Base-by-base conservation (phyloP, 2,329 filamentous ascomycete genomes). In the Mollisiaceae sp. region DNA sequence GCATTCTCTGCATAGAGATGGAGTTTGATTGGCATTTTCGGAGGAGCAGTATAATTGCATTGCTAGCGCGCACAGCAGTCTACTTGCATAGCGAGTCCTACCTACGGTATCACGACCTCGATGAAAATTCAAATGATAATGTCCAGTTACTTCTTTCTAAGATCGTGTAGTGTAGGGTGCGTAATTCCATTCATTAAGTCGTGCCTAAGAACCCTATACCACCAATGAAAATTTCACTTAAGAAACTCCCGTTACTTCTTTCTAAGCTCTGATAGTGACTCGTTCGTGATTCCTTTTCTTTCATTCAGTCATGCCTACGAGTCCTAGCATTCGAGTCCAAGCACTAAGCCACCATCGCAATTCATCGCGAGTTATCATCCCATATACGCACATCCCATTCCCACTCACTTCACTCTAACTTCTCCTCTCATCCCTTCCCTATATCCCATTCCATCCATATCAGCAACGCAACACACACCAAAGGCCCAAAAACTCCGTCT, bases 11-110 rank as follows among this genome's bases (percentile, higher is more conserved):
- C 65, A 67, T 66, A 52, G 56, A 60, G 38, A 27, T 59, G 67
- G 55, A 54, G 56, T 55, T 62, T 62, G 45, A 65, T 67, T 36
- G 59, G 66, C 66, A 67, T 67, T 61, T 64, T 39, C 38, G 61
- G 45, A 56, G 60, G 52, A 54, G 55, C 47, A 20, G 24, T 8
- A 24, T 15, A 24, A 54, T 35, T 54, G 50, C 50, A 54, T 54
- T 54, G 50, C 50, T 54, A n/a, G 24, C 32, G 27, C 27, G 32
- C 32, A 54, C 50, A 22, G 20, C 24, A 32, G 22, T 24, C n/a
- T 15, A 54, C 45, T 18, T 54, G 22, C 15, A 14, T 5, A 54
- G 22, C 50, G 45, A 50, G 22, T 27, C 15, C 50, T 14, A 27
- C 27, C 27, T 54, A 54, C 11, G 11, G 38, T 41, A 14, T 41